Evolutionary conservation across 2,329 filamentous ascomycete species (phyloP).

Genomic region (Arthrocladium fulminans): DNA sequence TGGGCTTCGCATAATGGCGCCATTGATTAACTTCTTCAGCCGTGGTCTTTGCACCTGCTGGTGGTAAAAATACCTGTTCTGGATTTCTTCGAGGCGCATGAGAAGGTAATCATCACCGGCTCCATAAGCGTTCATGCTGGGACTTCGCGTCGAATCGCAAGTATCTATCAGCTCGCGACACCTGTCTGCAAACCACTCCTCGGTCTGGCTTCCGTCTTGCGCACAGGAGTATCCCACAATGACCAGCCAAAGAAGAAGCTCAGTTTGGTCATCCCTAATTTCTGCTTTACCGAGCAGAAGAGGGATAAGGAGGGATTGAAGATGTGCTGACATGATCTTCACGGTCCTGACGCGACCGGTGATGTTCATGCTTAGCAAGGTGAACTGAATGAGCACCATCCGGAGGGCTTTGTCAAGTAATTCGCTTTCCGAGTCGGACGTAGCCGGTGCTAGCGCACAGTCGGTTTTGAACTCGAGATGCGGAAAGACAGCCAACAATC

Average conservation of each 20-base stretch:
- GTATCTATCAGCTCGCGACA: neutral
- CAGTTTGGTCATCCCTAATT: neutral
- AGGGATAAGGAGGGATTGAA: neutral
- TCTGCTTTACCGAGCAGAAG: neutral
- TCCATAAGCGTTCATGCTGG: neutral
- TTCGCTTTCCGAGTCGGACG: neutral
- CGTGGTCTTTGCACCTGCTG: conserved; percentile 4
- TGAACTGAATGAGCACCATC: conserved; percentile 9
- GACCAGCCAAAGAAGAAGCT: conserved; percentile 1
- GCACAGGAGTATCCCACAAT: conserved; percentile 6
- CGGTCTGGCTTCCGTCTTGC: neutral
- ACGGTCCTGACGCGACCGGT: conserved; percentile 9
- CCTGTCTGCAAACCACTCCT: conserved; percentile 5
- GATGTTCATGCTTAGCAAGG: conserved; percentile 9
- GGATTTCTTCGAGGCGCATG: neutral
- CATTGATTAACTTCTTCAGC: neutral
- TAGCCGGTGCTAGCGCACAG: neutral
- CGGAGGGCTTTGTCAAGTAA: conserved; percentile 4
- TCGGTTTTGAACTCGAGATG: neutral
- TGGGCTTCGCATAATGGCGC: neutral
- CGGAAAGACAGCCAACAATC: neutral
- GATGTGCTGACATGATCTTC: conserved; percentile 6
- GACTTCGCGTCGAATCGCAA: neutral
- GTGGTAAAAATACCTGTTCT: conserved; percentile 8
- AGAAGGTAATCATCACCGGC: neutral